A percentile compares a stretch with the other conserved stretches of the same genome.
phyloP scores from a whole-genome alignment of 768 basidiomycete genomes.

The Ramaria rubella region DNA sequence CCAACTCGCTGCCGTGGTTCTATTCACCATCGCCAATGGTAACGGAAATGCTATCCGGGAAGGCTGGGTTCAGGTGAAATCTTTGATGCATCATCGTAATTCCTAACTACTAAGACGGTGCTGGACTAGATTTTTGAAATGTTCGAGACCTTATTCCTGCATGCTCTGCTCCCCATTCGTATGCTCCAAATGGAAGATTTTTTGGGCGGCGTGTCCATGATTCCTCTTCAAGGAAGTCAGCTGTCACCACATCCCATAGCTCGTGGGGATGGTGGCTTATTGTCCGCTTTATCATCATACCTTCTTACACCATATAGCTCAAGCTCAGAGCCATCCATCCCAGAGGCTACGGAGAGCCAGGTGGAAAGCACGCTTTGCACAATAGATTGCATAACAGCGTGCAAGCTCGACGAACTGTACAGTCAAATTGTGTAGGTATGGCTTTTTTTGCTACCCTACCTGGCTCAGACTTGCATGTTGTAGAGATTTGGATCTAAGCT shows the following conservation, averaged over 20 bases:
- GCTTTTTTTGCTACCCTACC: neutral
- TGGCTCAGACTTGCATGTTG: neutral
- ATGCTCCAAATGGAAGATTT: constrained; percentile 99
- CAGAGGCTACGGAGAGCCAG: constrained; percentile 85
- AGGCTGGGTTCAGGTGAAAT: constrained; percentile 82
- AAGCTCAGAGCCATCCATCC: constrained; percentile 67
- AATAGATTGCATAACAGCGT: constrained; percentile 91
- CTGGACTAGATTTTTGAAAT: constrained; percentile 85
- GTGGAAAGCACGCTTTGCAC: constrained; percentile 92
- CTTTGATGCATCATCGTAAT: neutral
- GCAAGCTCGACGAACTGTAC: constrained; percentile 91
- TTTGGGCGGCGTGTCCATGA: constrained; percentile 87
- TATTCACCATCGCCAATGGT: constrained; percentile 96
- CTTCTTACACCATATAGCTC: constrained; percentile 88
- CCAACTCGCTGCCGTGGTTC: constrained; percentile 91
- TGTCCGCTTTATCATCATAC: constrained; percentile 92
- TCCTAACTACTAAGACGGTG: neutral
- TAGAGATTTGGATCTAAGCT: constrained; percentile 74
- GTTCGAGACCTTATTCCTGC: constrained; percentile 93
- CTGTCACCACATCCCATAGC: constrained; percentile 50
- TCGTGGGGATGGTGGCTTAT: constrained; percentile 71
- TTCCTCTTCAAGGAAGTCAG: constrained; percentile 76
- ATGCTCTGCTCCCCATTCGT: constrained; percentile 81
- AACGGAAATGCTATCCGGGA: constrained; percentile 91
- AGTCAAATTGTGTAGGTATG: constrained; percentile 79